These are phyloP conservation scores for Ustilago shanxiensis DNA, from an alignment of 1,284 basidiomycete species.

Conservation along the genomic window DNA sequence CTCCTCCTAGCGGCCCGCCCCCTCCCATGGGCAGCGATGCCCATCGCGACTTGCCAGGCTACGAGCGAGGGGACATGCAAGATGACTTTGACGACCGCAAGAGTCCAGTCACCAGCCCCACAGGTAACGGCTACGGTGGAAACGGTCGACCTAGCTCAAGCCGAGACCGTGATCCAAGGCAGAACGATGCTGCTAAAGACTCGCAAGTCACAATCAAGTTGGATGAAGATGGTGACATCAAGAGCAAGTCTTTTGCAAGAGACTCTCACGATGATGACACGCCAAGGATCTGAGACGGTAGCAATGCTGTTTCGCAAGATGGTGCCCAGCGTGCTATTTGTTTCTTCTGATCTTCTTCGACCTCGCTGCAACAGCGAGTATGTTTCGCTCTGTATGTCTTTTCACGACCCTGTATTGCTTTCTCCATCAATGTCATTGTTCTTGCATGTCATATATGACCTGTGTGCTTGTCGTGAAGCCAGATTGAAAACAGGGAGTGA, in stretches of 20 bases:
- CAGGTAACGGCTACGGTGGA: constrained; percentile 28
- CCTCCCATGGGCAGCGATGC: constrained; percentile 12
- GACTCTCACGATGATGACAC: constrained; percentile 43
- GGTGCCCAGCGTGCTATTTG: neutral
- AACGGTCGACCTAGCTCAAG: constrained; percentile 31
- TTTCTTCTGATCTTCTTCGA: neutral
- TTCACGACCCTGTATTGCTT: neutral
- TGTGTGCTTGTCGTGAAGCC: neutral
- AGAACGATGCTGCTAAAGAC: constrained; percentile 45
- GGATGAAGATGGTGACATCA: constrained; percentile 35
- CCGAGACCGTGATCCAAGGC: constrained; percentile 33
- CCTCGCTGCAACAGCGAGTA: neutral
- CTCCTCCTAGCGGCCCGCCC: constrained; percentile 35
- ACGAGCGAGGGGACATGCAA: constrained; percentile 39
- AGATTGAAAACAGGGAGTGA: too few species aligned
- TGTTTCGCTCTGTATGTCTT: neutral
- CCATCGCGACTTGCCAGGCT: constrained; percentile 42
- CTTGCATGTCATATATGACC: neutral
- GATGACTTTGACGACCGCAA: constrained; percentile 51
- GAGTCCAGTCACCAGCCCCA: constrained; percentile 35
- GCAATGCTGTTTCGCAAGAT: neutral
- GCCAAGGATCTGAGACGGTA: constrained; percentile 30
- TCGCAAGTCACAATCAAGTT: constrained; percentile 43
- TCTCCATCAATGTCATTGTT: neutral
- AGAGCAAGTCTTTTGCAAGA: constrained; percentile 19